These are phyloP conservation scores for Xylaria multiplex DNA, from an alignment of 2,329 filamentous ascomycete genomes.

Conservation along the genomic window DNA sequence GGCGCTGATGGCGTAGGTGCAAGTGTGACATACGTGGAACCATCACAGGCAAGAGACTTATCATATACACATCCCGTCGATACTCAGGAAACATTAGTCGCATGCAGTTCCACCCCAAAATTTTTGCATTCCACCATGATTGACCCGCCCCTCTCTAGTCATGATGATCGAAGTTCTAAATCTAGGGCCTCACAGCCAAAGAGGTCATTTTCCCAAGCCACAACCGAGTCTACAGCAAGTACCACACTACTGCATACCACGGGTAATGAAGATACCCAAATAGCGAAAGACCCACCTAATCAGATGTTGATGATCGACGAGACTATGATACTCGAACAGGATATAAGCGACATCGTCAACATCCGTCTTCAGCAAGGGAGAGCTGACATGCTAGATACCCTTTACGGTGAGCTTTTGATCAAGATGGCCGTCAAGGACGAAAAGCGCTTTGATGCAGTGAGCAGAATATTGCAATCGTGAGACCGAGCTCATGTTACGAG, in stretches of 20 bases:
- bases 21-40: background rate
- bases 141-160: background rate
- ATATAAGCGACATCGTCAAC: constrained; percentile 28
- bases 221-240: constrained; percentile 24
- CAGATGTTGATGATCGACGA: constrained; percentile 25
- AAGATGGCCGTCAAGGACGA: constrained; percentile 27
- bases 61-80: background rate
- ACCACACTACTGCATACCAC: background rate
- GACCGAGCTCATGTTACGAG: background rate
- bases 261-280: background rate
- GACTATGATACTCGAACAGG: constrained; percentile 20
- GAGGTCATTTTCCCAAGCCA: constrained; percentile 32
- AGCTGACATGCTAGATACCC: constrained; percentile 9
- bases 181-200: background rate
- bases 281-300: constrained; percentile 2
- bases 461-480: constrained; percentile 11
- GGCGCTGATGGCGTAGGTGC: background rate
- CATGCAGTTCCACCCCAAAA: background rate
- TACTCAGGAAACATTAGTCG: background rate
- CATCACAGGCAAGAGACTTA: background rate
- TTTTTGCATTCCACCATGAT: background rate
- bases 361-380: constrained; percentile 25
- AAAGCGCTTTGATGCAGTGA: constrained; percentile 12
- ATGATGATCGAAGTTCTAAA: background rate
- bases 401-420: constrained; percentile 29